Conservation (phyloP, 2,329 filamentous ascomycete species). For the Cercospora zeae-maydis region DNA sequence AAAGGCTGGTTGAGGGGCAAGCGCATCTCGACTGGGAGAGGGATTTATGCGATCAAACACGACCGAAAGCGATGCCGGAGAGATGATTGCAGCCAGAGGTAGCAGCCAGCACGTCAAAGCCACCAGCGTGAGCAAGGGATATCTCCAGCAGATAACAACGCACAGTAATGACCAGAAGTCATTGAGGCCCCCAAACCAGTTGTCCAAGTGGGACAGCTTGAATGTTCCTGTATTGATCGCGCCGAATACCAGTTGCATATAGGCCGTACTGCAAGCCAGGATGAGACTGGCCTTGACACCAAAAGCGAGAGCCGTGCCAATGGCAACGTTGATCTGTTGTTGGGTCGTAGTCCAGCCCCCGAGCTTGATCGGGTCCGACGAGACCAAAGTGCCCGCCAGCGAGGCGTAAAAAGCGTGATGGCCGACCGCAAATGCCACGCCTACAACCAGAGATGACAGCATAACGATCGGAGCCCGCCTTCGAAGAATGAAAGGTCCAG, state of each 20-base stretch:
- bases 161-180: slow-evolving; percentile 9
- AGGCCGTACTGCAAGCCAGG: slow-evolving; percentile 15
- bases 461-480: slow-evolving; percentile 9
- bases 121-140: slow-evolving; percentile 12
- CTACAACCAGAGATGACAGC: slow-evolving; percentile 3
- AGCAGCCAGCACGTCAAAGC: slow-evolving; percentile 16
- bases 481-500: background rate
- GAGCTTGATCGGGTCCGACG: slow-evolving; percentile 7
- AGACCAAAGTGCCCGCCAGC: background rate
- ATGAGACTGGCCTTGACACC: slow-evolving; percentile 18
- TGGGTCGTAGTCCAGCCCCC: slow-evolving; percentile 12
- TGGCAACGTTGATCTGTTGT: slow-evolving; percentile 18
- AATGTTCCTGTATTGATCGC: slow-evolving; percentile 1
- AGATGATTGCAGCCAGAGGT: slow-evolving; percentile 15
- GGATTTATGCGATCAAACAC: slow-evolving; percentile 12
- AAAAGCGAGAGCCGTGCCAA: slow-evolving; percentile 22
- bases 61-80: slow-evolving; percentile 13
- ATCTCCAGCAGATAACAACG: slow-evolving; percentile 8
- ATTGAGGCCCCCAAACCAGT: slow-evolving; percentile 14
- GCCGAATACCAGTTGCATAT: slow-evolving; percentile 19
- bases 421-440: background rate
- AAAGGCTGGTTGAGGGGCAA: slow-evolving; percentile 12
- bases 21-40: background rate
- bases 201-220: slow-evolving; percentile 10
- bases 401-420: slow-evolving; percentile 16